Conservation (phyloP, 805 yeast genomes). For the Saccharomyces mikatae region DNA sequence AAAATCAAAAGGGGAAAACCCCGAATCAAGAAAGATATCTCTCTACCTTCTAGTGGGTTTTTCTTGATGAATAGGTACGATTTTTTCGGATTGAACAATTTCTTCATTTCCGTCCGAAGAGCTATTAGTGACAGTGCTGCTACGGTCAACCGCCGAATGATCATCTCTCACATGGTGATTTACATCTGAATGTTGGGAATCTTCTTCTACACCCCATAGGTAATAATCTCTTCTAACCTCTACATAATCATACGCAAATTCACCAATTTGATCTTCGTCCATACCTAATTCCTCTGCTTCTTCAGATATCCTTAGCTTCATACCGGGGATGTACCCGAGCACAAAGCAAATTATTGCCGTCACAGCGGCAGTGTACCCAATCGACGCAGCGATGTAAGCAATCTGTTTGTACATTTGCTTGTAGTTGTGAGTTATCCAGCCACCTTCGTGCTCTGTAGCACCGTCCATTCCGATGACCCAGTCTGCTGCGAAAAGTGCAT, state of each 20-base stretch:
- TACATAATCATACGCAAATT: conserved; percentile 91
- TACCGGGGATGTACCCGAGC: conserved; percentile 68
- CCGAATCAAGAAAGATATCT: background rate
- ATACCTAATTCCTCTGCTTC: conserved; percentile 78
- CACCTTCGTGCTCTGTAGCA: conserved; percentile 72
- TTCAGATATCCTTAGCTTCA: conserved; percentile 67
- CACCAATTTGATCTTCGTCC: conserved; percentile 94
- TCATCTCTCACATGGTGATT: background rate
- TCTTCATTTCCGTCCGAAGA: background rate
- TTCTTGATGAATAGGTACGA: background rate
- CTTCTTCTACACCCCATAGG: conserved; percentile 28
- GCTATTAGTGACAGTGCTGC: background rate
- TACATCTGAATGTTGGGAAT: conserved; percentile 1
- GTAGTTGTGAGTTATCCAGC: conserved; percentile 84
- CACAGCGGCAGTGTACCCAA: conserved; percentile 64
- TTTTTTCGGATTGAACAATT: background rate
- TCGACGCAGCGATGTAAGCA: conserved; percentile 64
- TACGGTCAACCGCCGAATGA: background rate
- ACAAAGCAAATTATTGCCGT: conserved; percentile 67
- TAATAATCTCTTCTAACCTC: conserved; percentile 88
- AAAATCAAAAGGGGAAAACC: background rate
- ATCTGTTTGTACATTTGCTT: conserved; percentile 82
- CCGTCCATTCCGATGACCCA: conserved; percentile 89
- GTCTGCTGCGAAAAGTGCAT: conserved; percentile 76
- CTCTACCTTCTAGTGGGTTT: background rate